These are phyloP conservation scores for Pseudogymnoascus pannorum DNA, from an alignment of 2,329 filamentous ascomycete genomes.

Conservation along the genomic window DNA sequence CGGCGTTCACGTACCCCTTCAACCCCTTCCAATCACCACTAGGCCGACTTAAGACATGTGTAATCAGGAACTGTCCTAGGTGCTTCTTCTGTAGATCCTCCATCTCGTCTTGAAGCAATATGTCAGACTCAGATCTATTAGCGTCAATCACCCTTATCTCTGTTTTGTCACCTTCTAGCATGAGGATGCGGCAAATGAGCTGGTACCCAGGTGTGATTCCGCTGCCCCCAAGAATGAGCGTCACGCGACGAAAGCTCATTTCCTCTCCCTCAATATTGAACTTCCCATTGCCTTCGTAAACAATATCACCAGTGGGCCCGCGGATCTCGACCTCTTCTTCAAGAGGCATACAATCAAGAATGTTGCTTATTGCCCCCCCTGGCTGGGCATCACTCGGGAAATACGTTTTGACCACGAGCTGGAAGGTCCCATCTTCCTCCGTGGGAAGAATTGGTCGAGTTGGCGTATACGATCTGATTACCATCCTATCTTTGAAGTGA, in stretches of 20 bases:
- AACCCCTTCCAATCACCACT: constrained; percentile 38
- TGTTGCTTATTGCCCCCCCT: constrained; percentile 46
- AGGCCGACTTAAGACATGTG: constrained; percentile 40
- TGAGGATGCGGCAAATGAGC: constrained; percentile 38
- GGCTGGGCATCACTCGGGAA: constrained; percentile 40
- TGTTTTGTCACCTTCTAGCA: constrained; percentile 29
- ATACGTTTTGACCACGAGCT: constrained; percentile 45
- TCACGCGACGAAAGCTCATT: constrained; percentile 37
- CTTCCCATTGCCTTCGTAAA: constrained; percentile 38
- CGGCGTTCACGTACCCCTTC: constrained; percentile 37
- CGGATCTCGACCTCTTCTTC: constrained; percentile 44
- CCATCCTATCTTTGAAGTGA: constrained; percentile 43
- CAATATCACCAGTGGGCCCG: constrained; percentile 44
- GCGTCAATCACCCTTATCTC: constrained; percentile 39
- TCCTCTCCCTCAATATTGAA: constrained; percentile 39
- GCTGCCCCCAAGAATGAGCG: constrained; percentile 42
- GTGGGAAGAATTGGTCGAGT: constrained; percentile 36
- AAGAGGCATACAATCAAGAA: constrained; percentile 42
- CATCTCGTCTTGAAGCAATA: constrained; percentile 38
- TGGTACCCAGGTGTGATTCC: constrained; percentile 47
- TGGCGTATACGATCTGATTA: constrained; percentile 45
- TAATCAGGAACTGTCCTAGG: constrained; percentile 35
- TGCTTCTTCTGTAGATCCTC: constrained; percentile 33
- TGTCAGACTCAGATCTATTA: constrained; percentile 41
- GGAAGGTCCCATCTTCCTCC: constrained; percentile 39